Evolutionary conservation across 2,329 filamentous ascomycete species (phyloP).

Genomic region (Exophiala lecanii-corni): DNA sequence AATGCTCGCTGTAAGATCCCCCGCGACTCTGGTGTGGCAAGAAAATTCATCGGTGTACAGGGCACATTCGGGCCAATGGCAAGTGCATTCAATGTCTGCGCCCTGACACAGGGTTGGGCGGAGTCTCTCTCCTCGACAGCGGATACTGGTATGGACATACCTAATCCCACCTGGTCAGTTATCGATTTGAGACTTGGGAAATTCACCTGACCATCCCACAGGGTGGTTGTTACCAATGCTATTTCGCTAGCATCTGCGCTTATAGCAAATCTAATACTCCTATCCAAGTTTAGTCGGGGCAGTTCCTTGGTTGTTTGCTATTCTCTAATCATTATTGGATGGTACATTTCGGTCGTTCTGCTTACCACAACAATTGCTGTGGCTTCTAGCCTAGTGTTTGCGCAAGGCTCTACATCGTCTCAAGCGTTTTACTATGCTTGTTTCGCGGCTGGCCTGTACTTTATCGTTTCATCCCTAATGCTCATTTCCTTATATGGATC

Average conservation of each 20-base stretch:
- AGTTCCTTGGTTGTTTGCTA: conserved; percentile 2
- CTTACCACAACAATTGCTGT: conserved; percentile 10
- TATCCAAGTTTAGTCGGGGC: conserved; percentile 10
- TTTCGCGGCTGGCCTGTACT: conserved; percentile 52
- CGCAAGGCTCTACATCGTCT: conserved; percentile 18
- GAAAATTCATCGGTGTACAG: conserved; percentile 1
- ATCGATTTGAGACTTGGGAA: conserved; percentile 50
- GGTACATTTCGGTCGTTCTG: conserved; percentile 13
- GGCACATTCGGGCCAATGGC: conserved; percentile 37
- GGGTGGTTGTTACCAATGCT: conserved; percentile 13
- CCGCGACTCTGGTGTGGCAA: background rate
- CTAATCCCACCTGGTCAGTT: conserved; percentile 37
- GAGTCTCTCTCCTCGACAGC: conserved; percentile 5
- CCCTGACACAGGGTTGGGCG: conserved; percentile 12
- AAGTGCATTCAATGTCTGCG: conserved; percentile 36
- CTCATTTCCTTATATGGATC: conserved; percentile 51
- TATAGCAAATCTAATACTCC: conserved; percentile 11
- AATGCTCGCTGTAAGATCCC: conserved; percentile 61
- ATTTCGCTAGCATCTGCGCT: conserved; percentile 7
- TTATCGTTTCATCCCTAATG: conserved; percentile 50
- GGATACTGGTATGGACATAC: conserved; percentile 6
- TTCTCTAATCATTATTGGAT: conserved; percentile 14
- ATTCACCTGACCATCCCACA: background rate
- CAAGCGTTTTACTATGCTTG: conserved; percentile 57
- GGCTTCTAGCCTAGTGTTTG: conserved; percentile 8